These are phyloP conservation scores for Madurella fahalii DNA, from an alignment of 2,329 filamentous ascomycete species.

Conservation along the genomic window DNA sequence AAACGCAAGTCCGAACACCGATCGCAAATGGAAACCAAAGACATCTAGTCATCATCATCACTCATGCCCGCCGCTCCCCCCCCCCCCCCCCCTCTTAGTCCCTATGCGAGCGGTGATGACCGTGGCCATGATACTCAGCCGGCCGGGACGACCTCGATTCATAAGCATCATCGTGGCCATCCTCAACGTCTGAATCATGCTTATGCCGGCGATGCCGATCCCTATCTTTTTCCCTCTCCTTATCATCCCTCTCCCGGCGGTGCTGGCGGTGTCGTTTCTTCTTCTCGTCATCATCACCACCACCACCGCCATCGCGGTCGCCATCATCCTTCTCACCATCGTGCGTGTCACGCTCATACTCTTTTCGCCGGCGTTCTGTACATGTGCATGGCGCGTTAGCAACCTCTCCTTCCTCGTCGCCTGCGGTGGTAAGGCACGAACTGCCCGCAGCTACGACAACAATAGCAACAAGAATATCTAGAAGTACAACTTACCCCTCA, in stretches of 20 bases:
- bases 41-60: too few species aligned
- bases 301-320: constrained; percentile 32
- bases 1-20: too few species aligned
- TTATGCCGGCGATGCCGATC: constrained; percentile 31
- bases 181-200: constrained; percentile 28
- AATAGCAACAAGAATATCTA: constrained; percentile 3
- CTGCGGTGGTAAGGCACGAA: too few species aligned
- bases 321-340: constrained; percentile 25
- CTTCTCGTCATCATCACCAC: constrained; percentile 32
- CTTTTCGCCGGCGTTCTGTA: constrained; percentile 39
- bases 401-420: not conserved
- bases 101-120: constrained; percentile 32
- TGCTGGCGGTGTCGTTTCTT: constrained; percentile 33
- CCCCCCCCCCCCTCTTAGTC: constrained; percentile 26
- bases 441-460: not conserved
- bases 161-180: constrained; percentile 22
- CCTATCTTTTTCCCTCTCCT: constrained; percentile 27
- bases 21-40: too few species aligned
- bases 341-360: constrained; percentile 34
- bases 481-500: constrained; percentile 60
- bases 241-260: constrained; percentile 27
- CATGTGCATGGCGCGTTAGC: not conserved
- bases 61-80: constrained; percentile 1
- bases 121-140: constrained; percentile 27
- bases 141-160: constrained; percentile 15